Percentiles rank a stretch among this genome's conserved stretches.
These are phyloP conservation scores for Oropetium thomaeum DNA, from an alignment of 176 grass and related monocot species.

Conservation along the genomic window DNA sequence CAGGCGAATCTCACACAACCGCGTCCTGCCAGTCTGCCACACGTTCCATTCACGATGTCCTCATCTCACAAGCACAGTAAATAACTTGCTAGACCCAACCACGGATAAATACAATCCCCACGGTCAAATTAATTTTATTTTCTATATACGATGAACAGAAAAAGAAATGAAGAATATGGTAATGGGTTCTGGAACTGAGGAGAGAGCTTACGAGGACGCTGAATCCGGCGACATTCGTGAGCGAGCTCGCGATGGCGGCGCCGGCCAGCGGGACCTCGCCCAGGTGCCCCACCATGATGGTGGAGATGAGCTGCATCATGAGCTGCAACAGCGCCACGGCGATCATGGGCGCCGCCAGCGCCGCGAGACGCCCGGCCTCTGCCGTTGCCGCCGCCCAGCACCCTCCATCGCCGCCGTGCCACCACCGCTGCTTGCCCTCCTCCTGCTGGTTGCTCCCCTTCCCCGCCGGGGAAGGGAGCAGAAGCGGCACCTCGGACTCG, in stretches of 20 bases:
- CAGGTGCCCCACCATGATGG: conserved; percentile 68
- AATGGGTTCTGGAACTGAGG: too few relatives aligned
- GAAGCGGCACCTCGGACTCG: conserved; percentile 29
- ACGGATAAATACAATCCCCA: not conserved
- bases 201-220: conserved; percentile 60
- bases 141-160: not conserved
- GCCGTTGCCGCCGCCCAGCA: conserved; percentile 32
- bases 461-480: conserved; percentile 8
- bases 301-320: conserved; percentile 65
- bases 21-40: not conserved
- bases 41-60: not conserved
- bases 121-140: not conserved
- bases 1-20: not conserved
- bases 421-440: not conserved
- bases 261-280: conserved; percentile 61
- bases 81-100: too few relatives aligned
- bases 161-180: not conserved
- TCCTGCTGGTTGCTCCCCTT: not conserved
- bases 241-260: conserved; percentile 64
- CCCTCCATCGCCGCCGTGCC: not conserved
- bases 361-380: conserved; percentile 41
- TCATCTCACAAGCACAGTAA: too few relatives aligned
- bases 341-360: conserved; percentile 61
- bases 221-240: conserved; percentile 69
- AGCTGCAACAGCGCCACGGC: conserved; percentile 57